Evolutionary conservation across 306 rosid genomes (phyloP), one percentile per base, ranked within the genome.

Genomic region (Acacia crassicarpa): DNA sequence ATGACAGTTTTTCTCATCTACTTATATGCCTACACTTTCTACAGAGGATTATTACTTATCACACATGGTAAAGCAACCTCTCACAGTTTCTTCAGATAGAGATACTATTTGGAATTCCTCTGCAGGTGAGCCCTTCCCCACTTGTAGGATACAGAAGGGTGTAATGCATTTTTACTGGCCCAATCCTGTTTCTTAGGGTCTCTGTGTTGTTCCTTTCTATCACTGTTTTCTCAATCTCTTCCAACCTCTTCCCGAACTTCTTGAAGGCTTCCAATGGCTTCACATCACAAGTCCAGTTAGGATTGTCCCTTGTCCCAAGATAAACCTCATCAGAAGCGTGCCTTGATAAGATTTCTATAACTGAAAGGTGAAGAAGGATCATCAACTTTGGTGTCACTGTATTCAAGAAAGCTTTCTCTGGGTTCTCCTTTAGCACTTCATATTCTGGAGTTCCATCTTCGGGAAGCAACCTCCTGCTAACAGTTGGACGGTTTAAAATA

Each of bases 21-120:
- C 40, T 38, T n/a, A n/a, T 38, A 1, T 38, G 40, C 40, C 40
- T 5, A 38, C 40, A 38, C 40, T 38, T 38, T 35, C 25, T n/a
- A 67, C 72, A 67, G 0, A 32, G 44, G 72, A 3, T 38, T 67
- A 43, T 38, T 38, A 3, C 4, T 9, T 67, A 4, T 10, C 69
- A 1, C 25, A 32, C 23, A 17, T 33, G 56, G 38, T 19, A 61
- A 4, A 63, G 69, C n/a, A 63, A 6, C 41, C 33, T 20, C 16
- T 23, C 33, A 17, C 53, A 65, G 15, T 4, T 41, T 9, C 20
- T 35, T 79, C 48, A 84, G 30, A 84, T 80, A 63, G 94, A 91
- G 78, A 93, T 85, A n/a, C 95, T 93, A 35, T 91, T 93, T 19
- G 96, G 96, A 80, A 93, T 87, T 67, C 94, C 97, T 72, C 85